Evolutionary conservation across 495 filamentous ascomycete species (phyloP), one percentile per base, ranked within the genome.

Genomic region (Lindgomyces ingoldianus): DNA sequence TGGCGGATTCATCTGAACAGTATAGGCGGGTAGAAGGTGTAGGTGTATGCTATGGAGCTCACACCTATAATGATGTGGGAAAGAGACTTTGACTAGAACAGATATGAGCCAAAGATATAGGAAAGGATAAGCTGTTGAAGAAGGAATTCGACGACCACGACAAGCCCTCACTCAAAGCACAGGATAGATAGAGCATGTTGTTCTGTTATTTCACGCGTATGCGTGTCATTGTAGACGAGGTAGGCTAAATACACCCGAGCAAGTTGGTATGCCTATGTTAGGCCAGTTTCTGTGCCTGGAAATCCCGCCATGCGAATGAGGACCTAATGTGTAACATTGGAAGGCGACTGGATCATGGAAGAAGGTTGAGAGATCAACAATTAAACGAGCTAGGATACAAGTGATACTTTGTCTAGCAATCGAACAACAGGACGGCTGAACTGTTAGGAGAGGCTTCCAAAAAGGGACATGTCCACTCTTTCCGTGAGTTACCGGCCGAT

Each of bases 171-270:
- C 33, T 39, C 33, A 39, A 39, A 39, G 33, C 33, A 14, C 14
- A 39, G 14, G 33, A 39, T 39, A 14, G 14, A 39, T 14, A 6
- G 14, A 14, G 33, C 33, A 39, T 39, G 33, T 6, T 39, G 6
- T 14, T 39, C 14, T 6, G 33, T 14, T 6, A 39, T 6, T 14
- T 39, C 33, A 6, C 14, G 33, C 33, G 33, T 14, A 14, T 39
- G 14, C 6, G 33, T 39, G 33, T 45, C 24, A 30, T 61, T 9
- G n/a, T 47, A 47, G 29, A 66, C 54, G 25, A 60, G 46, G 25
- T 29, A 41, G 27, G 57, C 63, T 6, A 57, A 60, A 48, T 57
- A 61, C 2, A 57, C 63, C 16, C 63, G 63, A 24, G 63, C 63
- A 18, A 62, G 57, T 61, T 66, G 63, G 39, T 66, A 66, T 24